A percentile compares a stretch with the other conserved stretches of the same genome.
phyloP scores from a whole-genome alignment of 441 rosid species.

The Gossypium aridum region DNA sequence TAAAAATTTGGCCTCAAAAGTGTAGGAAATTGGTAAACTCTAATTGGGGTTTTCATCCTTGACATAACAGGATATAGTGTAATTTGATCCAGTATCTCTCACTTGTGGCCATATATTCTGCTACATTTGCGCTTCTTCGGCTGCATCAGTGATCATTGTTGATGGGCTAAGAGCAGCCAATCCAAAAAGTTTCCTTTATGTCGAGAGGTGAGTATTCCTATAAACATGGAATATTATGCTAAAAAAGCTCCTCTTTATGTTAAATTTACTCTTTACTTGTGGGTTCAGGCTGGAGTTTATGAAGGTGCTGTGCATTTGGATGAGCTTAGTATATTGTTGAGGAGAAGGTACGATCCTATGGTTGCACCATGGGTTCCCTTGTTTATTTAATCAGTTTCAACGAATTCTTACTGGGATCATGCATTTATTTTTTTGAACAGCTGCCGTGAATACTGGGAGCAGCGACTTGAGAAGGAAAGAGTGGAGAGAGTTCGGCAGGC shows the following conservation, averaged over 20 bases:
- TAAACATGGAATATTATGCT: too few species aligned
- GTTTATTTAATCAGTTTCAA: too few species aligned
- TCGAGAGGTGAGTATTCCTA: slow-evolving; percentile 46
- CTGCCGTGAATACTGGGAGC: slow-evolving; percentile 69
- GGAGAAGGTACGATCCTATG: slow-evolving; percentile 46
- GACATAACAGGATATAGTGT: slow-evolving; percentile 58
- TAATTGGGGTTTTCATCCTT: not conserved
- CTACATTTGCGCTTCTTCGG: slow-evolving; percentile 86
- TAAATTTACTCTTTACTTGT: not conserved
- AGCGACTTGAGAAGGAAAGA: slow-evolving; percentile 63
- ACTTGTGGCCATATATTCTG: slow-evolving; percentile 92
- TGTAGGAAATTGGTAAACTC: not conserved
- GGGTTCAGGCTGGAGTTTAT: slow-evolving; percentile 52
- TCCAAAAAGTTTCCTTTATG: slow-evolving; percentile 70
- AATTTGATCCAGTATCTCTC: slow-evolving; percentile 77
- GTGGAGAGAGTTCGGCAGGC: slow-evolving; percentile 61
- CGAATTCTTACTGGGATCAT: not conserved
- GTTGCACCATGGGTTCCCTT: not conserved
- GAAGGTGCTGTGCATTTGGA: slow-evolving; percentile 72
- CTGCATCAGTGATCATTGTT: slow-evolving; percentile 72
- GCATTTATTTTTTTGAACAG: slow-evolving; percentile 29
- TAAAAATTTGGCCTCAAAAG: not conserved
- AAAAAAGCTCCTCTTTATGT: not conserved
- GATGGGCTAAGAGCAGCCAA: slow-evolving; percentile 68
- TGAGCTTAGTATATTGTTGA: slow-evolving; percentile 56